phyloP scores from a whole-genome alignment of 1,284 basidiomycete genomes.

The Moesziomyces aphidis region DNA sequence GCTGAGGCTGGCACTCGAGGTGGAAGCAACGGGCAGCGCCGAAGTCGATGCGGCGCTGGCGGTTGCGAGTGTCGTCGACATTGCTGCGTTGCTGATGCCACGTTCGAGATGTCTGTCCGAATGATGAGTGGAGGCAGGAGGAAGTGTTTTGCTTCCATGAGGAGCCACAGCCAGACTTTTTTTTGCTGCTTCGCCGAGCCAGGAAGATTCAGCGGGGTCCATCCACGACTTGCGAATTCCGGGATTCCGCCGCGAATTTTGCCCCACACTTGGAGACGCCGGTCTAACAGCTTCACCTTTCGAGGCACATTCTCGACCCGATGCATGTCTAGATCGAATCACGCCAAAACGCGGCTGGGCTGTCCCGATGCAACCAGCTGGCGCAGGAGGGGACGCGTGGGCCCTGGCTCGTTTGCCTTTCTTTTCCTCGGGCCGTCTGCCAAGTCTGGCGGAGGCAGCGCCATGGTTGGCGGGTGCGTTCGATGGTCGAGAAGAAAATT shows the following conservation, averaged over 20 bases:
- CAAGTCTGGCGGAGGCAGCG: conserved; percentile 14
- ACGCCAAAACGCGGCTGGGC: too few relatives aligned
- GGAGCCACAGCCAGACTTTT: background rate
- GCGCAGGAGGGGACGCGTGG: background rate
- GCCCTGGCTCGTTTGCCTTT: conserved; percentile 6
- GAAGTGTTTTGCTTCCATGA: background rate
- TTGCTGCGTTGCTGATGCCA: background rate
- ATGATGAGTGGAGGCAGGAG: background rate
- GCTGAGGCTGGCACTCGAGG: conserved; percentile 9
- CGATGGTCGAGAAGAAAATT: conserved; percentile 18
- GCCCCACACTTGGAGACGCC: too few relatives aligned
- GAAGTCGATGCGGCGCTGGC: conserved; percentile 17
- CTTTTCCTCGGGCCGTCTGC: conserved; percentile 7
- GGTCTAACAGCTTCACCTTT: too few relatives aligned
- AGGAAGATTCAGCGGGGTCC: background rate
- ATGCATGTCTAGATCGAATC: background rate
- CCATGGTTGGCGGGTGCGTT: conserved; percentile 7
- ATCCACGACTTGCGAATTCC: background rate
- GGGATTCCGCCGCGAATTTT: background rate
- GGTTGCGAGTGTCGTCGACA: background rate
- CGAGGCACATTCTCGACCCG: too few relatives aligned
- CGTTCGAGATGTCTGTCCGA: background rate
- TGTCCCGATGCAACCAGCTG: background rate
- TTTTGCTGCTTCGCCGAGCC: background rate
- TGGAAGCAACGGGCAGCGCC: conserved; percentile 3